Percentiles rank a stretch among this genome's conserved stretches.
phyloP scores from a whole-genome alignment of 164 flowering plant genomes.

The Vitis labrusca region DNA sequence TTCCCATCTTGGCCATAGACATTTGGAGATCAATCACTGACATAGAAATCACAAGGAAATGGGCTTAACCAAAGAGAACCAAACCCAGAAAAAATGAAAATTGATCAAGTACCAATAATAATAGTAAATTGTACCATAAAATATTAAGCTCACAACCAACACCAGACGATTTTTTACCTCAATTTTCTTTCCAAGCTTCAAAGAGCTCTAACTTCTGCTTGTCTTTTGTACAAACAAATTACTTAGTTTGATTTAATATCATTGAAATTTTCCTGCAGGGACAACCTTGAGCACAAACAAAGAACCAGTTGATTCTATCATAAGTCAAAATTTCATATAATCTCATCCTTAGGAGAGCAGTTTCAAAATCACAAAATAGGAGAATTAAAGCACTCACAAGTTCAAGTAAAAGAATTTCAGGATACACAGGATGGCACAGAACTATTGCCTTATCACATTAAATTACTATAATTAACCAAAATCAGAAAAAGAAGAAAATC shows the following conservation, averaged over 20 bases:
- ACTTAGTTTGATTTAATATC: conserved; percentile 1
- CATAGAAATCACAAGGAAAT: not conserved
- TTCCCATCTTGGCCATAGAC: conserved; percentile 30
- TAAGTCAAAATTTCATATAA: not conserved
- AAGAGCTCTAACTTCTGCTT: conserved; percentile 37
- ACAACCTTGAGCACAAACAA: too few relatives aligned
- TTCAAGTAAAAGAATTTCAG: too few relatives aligned
- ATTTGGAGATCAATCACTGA: conserved; percentile 4
- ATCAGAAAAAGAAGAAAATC: too few relatives aligned
- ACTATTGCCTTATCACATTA: too few relatives aligned
- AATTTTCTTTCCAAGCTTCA: conserved; percentile 46
- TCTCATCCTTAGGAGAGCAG: too few relatives aligned
- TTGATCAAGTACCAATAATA: not conserved
- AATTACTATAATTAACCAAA: too few relatives aligned
- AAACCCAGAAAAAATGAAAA: not conserved
- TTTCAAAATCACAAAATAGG: too few relatives aligned
- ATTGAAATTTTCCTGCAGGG: not conserved
- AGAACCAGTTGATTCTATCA: not conserved
- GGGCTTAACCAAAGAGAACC: not conserved
- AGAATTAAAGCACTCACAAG: too few relatives aligned
- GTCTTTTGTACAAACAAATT: conserved; percentile 24
- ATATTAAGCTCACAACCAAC: not conserved
- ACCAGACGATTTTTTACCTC: conserved; percentile 20
- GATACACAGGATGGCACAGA: too few relatives aligned
- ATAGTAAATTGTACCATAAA: not conserved